Evolutionary conservation across 2,329 filamentous ascomycete genomes (phyloP).

Genomic region (Huntiella omanensis): DNA sequence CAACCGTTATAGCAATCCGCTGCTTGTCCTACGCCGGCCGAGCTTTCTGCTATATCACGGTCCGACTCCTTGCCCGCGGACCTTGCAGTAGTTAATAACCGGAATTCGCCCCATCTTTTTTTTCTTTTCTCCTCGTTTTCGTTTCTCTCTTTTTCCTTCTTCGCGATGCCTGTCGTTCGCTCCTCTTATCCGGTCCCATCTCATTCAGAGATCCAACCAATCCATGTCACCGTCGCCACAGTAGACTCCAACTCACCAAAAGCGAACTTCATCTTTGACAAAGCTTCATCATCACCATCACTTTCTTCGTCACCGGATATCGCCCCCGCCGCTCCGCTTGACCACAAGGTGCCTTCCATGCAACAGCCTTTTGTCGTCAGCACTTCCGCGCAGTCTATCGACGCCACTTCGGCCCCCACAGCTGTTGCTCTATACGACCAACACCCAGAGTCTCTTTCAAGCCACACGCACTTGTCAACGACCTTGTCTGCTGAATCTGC

Average conservation of each 20-base stretch:
- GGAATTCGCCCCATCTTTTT: background rate
- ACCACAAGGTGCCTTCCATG: background rate
- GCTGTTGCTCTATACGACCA: background rate
- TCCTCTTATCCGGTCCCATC: background rate
- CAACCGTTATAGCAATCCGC: background rate
- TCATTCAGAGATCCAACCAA: background rate
- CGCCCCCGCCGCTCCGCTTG: background rate
- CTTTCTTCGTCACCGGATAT: background rate
- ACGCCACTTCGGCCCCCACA: conserved; percentile 1
- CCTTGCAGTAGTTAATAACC: no score
- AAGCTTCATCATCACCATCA: background rate
- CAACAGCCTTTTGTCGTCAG: background rate
- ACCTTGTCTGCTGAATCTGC: no score
- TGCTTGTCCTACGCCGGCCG: background rate
- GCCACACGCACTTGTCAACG: no score
- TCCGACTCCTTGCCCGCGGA: background rate
- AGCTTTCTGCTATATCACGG: conserved; percentile 1
- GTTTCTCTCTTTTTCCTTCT: background rate
- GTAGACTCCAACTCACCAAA: no score
- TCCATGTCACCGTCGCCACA: no score
- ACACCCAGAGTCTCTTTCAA: no score
- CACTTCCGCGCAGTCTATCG: background rate
- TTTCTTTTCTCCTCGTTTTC: background rate
- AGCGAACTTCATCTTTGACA: no score
- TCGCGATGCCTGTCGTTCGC: background rate